Conservation (phyloP, 2,329 filamentous ascomycete species). For the Raffaelea ambrosiae region DNA sequence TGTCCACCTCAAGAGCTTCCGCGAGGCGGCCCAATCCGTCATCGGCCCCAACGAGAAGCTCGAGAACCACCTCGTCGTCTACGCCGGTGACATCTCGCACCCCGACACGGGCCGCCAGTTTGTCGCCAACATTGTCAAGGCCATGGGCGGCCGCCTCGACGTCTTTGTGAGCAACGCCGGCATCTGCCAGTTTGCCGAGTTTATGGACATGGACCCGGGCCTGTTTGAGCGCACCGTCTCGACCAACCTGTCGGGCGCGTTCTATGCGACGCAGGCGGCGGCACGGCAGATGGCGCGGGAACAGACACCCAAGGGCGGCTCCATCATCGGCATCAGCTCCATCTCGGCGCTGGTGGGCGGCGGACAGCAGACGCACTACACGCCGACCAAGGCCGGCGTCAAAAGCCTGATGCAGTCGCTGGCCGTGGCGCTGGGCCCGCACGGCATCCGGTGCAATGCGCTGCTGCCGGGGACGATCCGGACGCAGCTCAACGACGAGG, state of each 20-base stretch:
- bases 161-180: slow-evolving; percentile 86
- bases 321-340: slow-evolving; percentile 45
- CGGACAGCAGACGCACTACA: slow-evolving; percentile 61
- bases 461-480: slow-evolving; percentile 61
- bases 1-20: slow-evolving; percentile 6
- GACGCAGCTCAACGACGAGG: slow-evolving; percentile 62
- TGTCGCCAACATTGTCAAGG: slow-evolving; percentile 4
- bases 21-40: slow-evolving; percentile 3
- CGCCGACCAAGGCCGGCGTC: slow-evolving; percentile 63
- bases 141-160: slow-evolving; percentile 44
- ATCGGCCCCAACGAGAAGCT: not conserved
- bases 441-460: slow-evolving; percentile 62
- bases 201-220: slow-evolving; percentile 62
- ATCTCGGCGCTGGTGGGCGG: slow-evolving; percentile 57
- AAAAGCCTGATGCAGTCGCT: slow-evolving; percentile 60
- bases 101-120: slow-evolving; percentile 6
- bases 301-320: slow-evolving; percentile 59
- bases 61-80: slow-evolving; percentile 1
- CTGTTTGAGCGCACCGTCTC: slow-evolving; percentile 64
- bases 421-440: slow-evolving; percentile 56
- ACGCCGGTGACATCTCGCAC: slow-evolving; percentile 7
- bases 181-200: slow-evolving; percentile 80
- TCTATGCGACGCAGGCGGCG: slow-evolving; percentile 78
- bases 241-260: slow-evolving; percentile 83
- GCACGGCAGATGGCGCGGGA: slow-evolving; percentile 67